These are phyloP conservation scores for Pleurozium schreberi DNA, from an alignment of 225 moss, liverwort and hornwort species.

Conservation along the genomic window DNA sequence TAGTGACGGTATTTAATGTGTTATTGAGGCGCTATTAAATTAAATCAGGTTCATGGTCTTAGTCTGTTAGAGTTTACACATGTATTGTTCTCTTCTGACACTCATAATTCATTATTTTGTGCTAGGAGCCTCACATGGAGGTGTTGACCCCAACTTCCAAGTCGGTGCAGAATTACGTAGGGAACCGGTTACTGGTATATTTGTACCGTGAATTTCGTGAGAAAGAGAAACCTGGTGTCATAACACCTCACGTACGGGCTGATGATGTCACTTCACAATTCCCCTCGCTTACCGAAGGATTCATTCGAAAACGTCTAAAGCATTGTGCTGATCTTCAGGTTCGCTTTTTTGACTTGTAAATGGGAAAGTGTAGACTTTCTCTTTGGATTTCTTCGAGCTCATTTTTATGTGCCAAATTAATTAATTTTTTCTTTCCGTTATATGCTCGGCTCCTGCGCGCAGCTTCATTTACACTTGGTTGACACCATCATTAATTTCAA, in stretches of 20 bases:
- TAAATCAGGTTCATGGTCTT: not conserved
- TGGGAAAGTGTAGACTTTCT: not conserved
- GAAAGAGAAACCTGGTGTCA: slow-evolving; percentile 84
- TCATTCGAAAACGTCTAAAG: slow-evolving; percentile 86
- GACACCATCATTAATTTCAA: not conserved
- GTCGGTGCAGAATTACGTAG: slow-evolving; percentile 86
- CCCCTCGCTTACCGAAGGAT: slow-evolving; percentile 80
- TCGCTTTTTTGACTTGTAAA: not conserved
- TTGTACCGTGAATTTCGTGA: slow-evolving; percentile 92
- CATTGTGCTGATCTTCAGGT: slow-evolving; percentile 99
- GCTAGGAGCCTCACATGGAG: slow-evolving; percentile 95
- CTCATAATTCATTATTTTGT: not conserved
- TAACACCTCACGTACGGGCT: slow-evolving; percentile 57
- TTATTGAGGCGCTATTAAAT: not conserved
- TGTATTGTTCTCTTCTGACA: not conserved
- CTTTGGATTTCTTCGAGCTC: not conserved
- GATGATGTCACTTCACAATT: slow-evolving; percentile 89
- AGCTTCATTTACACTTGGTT: not conserved
- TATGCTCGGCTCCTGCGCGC: not conserved
- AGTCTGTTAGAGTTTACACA: not conserved
- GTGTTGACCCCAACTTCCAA: slow-evolving; percentile 98
- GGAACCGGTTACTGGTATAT: slow-evolving; percentile 76
- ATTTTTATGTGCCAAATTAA: not conserved
- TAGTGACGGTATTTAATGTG: not conserved
- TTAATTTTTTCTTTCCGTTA: not conserved